phyloP scores from a whole-genome alignment of 441 rosid genomes.

The Euphorbia celastroides region DNA sequence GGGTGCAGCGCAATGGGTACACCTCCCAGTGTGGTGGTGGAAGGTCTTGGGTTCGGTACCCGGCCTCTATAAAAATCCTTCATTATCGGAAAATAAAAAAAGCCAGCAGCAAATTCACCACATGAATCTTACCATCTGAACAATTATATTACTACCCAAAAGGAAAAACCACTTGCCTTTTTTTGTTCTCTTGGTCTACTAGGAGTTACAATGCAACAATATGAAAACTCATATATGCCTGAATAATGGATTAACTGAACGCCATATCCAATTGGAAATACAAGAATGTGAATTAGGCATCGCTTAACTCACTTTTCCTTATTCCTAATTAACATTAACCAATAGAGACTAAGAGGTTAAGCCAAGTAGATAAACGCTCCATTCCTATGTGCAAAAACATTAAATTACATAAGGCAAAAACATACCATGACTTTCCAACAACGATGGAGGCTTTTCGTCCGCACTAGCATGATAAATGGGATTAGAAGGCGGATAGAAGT shows the following conservation, averaged over 20 bases:
- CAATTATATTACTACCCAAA: neutral
- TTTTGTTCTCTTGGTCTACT: neutral
- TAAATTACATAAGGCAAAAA: neutral
- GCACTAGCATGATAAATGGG: conserved; percentile 49
- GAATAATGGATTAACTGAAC: neutral
- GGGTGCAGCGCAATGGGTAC: no score
- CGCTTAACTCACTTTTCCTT: neutral
- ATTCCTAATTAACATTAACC: neutral
- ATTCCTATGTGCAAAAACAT: neutral
- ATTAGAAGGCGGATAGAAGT: conserved; percentile 73
- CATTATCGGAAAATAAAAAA: no score
- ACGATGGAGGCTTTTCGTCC: conserved; percentile 79
- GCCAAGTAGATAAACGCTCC: neutral
- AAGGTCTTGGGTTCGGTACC: no score
- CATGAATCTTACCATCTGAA: neutral
- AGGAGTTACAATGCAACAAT: neutral
- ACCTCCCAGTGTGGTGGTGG: no score
- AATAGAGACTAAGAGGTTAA: neutral
- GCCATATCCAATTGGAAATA: neutral
- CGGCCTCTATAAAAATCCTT: no score
- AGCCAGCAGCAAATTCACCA: neutral
- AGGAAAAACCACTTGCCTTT: neutral
- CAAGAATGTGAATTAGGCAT: neutral
- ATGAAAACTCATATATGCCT: no score
- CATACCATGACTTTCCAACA: conserved; percentile 89